Evolutionary conservation across 129 eudicot species (phyloP), one percentile per base, ranked within the genome.

Genomic region (Chrysanthemum seticuspe): DNA sequence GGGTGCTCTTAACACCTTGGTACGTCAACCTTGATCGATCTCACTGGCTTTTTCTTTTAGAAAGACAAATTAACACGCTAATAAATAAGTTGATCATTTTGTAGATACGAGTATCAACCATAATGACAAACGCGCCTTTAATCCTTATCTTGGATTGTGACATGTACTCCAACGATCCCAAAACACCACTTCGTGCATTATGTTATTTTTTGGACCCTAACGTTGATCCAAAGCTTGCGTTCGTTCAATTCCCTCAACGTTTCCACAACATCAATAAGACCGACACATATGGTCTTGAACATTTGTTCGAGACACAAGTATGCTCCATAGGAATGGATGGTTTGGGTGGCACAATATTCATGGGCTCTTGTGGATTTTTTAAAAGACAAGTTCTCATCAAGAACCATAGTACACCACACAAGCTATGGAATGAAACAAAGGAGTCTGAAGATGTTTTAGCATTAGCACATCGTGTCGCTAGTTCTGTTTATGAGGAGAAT

Each of bases 1-100:
- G 1, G 97, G 98, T 45, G 98, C 98, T 29, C 87, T 92, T 49
- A 92, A 92, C 54, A 67, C 85, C 29, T 65, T 92, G 83, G 98
- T 92, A 81, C 53, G 81, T 47, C n/a, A 68, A 14, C 53, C 5
- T 48, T 31, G 36, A 31, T 31, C 36, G 10, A 4, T 2, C 67
- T 5, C 51, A 23, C 25, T 13, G 6, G 36, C 36, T n/a, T 31
- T 0, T 40, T 40, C 2, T 6, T 6, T 6, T 6, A 40, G 10
- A 40, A 40, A 40, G 10, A 40, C 47, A 40, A 40, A 40, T 8
- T 40, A 40, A 40, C 2, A 7, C 0, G 10, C 47, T 40, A 40
- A 40, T 40, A n/a, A 40, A 45, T 59, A 0, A 27, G 5, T 10
- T 0, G 7, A 67, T 53, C 52, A 13, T 64, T 66, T 47, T 67